phyloP scores from a whole-genome alignment of 768 basidiomycete genomes.

The Pilatotrama ljubarskyi region DNA sequence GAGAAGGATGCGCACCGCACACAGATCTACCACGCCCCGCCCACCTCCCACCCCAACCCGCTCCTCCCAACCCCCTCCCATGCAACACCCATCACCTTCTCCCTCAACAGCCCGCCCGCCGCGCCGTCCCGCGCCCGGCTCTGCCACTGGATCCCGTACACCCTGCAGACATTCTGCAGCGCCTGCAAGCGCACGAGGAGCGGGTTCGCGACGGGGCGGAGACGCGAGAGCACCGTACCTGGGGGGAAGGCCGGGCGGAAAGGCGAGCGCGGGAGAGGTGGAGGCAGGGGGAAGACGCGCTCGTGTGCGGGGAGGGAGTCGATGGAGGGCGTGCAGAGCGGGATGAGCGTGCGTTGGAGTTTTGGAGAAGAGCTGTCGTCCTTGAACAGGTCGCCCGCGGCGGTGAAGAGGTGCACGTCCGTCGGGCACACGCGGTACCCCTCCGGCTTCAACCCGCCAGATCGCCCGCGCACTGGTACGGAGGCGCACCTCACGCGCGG shows the following conservation, averaged over 20 bases:
- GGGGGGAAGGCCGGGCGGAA: conserved; percentile 35
- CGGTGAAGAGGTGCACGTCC: conserved; percentile 46
- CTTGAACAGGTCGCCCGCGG: conserved; percentile 17
- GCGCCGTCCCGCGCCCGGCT: conserved; percentile 52
- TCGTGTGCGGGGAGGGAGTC: conserved; percentile 27
- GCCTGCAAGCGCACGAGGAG: conserved; percentile 58
- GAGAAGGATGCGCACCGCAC: not conserved
- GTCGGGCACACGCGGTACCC: conserved; percentile 45
- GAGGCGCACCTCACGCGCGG: conserved; percentile 4
- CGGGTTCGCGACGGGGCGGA: conserved; percentile 62
- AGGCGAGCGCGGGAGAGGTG: conserved; percentile 42
- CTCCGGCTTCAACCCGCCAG: conserved; percentile 34
- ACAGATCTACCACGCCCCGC: conserved; percentile 1
- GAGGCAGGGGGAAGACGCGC: conserved; percentile 34
- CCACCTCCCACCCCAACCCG: conserved; percentile 43
- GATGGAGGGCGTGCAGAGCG: conserved; percentile 34
- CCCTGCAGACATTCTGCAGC: conserved; percentile 52
- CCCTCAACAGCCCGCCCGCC: conserved; percentile 44
- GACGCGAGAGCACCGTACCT: conserved; percentile 40
- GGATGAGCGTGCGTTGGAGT: conserved; percentile 24
- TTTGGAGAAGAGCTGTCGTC: conserved; percentile 4
- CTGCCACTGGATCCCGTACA: conserved; percentile 31
- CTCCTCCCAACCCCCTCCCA: conserved; percentile 64
- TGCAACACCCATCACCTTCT: conserved; percentile 58
- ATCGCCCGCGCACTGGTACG: conserved; percentile 2